Evolutionary conservation across 345 rosid species (phyloP).

Genomic region (Gossypioides kirkii): DNA sequence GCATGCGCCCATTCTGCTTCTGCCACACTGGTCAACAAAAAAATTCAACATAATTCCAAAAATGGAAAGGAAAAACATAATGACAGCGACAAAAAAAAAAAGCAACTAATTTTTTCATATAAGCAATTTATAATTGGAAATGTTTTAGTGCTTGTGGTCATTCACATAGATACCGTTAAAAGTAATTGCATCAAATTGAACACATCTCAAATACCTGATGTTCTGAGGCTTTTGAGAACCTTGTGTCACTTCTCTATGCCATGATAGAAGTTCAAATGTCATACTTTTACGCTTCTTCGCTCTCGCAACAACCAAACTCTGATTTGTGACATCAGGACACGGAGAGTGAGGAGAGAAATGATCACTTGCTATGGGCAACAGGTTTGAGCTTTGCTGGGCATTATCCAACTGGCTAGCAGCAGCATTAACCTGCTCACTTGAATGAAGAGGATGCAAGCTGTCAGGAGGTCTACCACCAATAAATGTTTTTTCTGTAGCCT

Average conservation of each 20-base stretch:
- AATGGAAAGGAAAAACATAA: background rate
- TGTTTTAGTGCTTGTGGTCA: background rate
- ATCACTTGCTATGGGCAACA: slow-evolving; percentile 29
- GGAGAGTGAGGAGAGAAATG: slow-evolving; percentile 33
- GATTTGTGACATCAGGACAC: slow-evolving; percentile 34
- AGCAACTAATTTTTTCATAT: background rate
- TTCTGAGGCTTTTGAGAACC: slow-evolving; percentile 43
- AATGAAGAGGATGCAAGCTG: slow-evolving; percentile 28
- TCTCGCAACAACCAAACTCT: slow-evolving; percentile 27
- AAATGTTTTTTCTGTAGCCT: slow-evolving; percentile 40
- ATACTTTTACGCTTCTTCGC: slow-evolving; percentile 64
- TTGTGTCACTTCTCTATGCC: slow-evolving; percentile 58
- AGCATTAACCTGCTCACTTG: slow-evolving; percentile 33
- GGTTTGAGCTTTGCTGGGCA: slow-evolving; percentile 24
- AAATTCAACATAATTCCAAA: slow-evolving; percentile 7
- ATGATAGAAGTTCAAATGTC: slow-evolving; percentile 46
- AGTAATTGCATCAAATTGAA: background rate
- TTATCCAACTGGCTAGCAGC: slow-evolving; percentile 29
- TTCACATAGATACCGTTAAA: background rate
- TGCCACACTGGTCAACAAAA: slow-evolving; percentile 41
- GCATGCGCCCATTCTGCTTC: slow-evolving; percentile 70
- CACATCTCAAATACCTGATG: slow-evolving; percentile 47
- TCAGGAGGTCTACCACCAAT: slow-evolving; percentile 41
- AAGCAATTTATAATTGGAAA: background rate
- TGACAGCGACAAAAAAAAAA: background rate